These are phyloP conservation scores for Elongisporangium undulatum DNA, from an alignment of 352 stramenopile genomes.

Conservation along the genomic window DNA sequence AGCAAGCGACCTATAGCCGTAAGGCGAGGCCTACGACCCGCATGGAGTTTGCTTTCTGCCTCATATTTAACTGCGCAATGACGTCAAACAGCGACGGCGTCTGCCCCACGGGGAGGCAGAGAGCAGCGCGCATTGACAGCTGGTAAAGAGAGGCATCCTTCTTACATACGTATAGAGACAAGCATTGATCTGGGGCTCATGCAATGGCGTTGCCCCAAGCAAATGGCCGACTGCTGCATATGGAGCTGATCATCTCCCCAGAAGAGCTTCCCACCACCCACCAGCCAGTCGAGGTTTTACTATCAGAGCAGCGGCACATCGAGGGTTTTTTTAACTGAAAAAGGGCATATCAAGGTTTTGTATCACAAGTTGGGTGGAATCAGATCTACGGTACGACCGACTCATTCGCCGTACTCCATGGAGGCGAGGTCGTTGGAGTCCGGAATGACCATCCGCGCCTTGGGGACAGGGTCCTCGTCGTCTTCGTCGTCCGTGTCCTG, in stretches of 20 bases:
- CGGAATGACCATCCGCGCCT: conserved; percentile 24
- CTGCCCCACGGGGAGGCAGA: conserved; percentile 11
- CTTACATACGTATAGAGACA: conserved; percentile 3
- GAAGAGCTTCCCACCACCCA: neutral
- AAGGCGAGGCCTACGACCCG: conserved; percentile 18
- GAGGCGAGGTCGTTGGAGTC: conserved; percentile 67
- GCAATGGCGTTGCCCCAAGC: neutral
- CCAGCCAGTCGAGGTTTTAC: neutral
- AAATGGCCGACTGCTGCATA: conserved; percentile 2
- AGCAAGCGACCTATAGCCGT: conserved; percentile 20
- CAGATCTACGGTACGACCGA: neutral
- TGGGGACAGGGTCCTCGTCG: conserved; percentile 12
- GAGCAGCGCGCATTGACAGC: conserved; percentile 36
- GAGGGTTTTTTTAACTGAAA: neutral
- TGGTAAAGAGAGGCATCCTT: conserved; percentile 59
- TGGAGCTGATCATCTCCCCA: neutral
- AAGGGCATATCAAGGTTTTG: conserved; percentile 11
- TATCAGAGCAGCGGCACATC: too few relatives aligned
- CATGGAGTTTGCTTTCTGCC: conserved; percentile 41
- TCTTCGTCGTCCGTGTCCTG: conserved; percentile 34
- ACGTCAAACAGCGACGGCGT: conserved; percentile 21
- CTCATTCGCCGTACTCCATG: conserved; percentile 74
- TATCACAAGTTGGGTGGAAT: conserved; percentile 4
- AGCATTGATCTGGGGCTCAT: neutral
- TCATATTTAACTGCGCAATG: conserved; percentile 75